Base-by-base conservation (phyloP, 352 stramenopile species). In the Phytophthora kernoviae region DNA sequence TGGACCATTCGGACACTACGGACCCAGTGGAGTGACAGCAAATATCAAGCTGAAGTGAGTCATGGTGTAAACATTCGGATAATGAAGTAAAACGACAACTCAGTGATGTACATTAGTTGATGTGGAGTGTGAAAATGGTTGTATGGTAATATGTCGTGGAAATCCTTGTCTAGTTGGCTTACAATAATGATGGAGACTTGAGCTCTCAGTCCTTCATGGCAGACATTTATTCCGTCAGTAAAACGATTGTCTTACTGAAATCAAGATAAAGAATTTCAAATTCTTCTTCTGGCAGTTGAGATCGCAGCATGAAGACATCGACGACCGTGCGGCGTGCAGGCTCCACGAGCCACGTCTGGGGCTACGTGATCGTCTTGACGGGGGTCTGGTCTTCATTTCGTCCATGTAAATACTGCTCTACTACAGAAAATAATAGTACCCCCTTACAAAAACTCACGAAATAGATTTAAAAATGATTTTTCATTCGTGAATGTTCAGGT, bases 281-380 rank as follows among this genome's bases (percentile, higher is more conserved):
- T 34, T 32, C 17, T 34, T 20, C n/a, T n/a, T n/a, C n/a, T n/a
- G n/a, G n/a, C n/a, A n/a, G 24, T 30, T 30, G 24, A 30, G 20
- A 17, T 14, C 18, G 5, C 42, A 32, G 17, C 20, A 12, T 12
- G 43, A 51, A 61, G 56, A 46, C 48, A n/a, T 59, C 58, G 33
- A 43, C 62, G n/a, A 67, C 56, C 20, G 70, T 63, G 30, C 53
- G 68, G 43, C 83, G 79, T 39, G 79, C 75, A 34, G 84, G 79
- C 48, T 91, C 81, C 24, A 93, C 81, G 22, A 90, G 84, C 49
- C 72, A 80, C 43, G 79, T 91, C 24, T 93, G 84, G 84, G 84
- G 80, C 63, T 89, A 90, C 54, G 81, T 94, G 44, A 78, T 92
- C 57, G 80, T 92, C 4, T 58, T 90, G 17, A 30, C 51, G 10